Percentiles rank a stretch among this genome's conserved stretches.
Evolutionary conservation across 1,284 basidiomycete species (phyloP).

Genomic region (Quambalaria eucalypti): DNA sequence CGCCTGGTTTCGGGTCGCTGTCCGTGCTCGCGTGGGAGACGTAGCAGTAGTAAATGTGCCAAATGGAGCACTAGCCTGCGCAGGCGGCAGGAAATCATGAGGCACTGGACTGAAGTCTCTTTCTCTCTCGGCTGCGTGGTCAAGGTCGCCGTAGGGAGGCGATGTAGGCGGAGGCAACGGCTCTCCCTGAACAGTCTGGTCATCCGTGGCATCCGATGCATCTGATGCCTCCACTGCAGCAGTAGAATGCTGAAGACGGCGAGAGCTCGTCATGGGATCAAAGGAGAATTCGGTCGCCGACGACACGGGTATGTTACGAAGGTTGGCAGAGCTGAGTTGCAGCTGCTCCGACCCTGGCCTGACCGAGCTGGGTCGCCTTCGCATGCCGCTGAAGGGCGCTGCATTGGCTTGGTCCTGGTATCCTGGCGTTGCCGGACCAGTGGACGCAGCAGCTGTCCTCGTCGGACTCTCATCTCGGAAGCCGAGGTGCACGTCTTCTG

Average conservation of each 20-base stretch:
- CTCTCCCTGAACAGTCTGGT: not conserved
- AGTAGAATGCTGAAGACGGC: too few relatives aligned
- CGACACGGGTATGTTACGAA: constrained; percentile 32
- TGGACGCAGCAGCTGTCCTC: constrained; percentile 8
- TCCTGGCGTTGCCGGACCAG: too few relatives aligned
- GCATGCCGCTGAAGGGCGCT: not conserved
- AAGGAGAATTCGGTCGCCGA: too few relatives aligned
- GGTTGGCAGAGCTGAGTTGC: constrained; percentile 26
- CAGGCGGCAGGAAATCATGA: constrained; percentile 30
- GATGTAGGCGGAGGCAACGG: too few relatives aligned
- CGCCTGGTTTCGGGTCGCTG: too few relatives aligned
- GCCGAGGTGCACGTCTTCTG: constrained; percentile 87
- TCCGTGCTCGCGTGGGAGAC: too few relatives aligned
- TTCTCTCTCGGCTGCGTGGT: too few relatives aligned
- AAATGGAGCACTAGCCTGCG: constrained; percentile 30
- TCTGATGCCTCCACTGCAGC: constrained; percentile 6
- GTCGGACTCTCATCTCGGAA: constrained; percentile 17
- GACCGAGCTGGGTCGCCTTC: not conserved
- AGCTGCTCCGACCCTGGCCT: constrained; percentile 14
- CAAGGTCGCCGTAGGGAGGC: too few relatives aligned
- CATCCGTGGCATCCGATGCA: not conserved
- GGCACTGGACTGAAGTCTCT: not conserved
- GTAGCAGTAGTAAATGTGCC: constrained; percentile 14
- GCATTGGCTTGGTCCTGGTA: not conserved
- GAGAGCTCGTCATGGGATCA: too few relatives aligned